A percentile compares a stretch with the other conserved stretches of the same genome.
phyloP scores from a whole-genome alignment of 2,329 filamentous ascomycete species.

The Geosmithia putterillii region DNA sequence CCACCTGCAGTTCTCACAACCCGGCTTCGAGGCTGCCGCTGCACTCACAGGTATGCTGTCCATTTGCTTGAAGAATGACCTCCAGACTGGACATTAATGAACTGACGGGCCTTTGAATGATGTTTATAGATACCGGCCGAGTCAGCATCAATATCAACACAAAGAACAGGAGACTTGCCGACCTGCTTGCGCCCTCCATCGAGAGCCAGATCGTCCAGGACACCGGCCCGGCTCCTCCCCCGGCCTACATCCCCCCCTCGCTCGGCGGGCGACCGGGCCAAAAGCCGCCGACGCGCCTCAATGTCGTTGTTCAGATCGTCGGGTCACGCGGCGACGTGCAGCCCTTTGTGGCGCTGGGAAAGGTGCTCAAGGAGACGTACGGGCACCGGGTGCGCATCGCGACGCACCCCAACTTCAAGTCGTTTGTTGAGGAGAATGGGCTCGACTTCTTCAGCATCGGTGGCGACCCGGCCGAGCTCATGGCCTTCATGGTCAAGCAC shows the following conservation, averaged over 20 bases:
- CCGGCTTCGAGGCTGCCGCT: constrained; percentile 51
- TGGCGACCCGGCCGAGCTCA: constrained; percentile 63
- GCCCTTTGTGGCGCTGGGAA: constrained; percentile 60
- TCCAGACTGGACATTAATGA: background rate
- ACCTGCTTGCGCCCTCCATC: constrained; percentile 54
- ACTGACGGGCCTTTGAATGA: background rate
- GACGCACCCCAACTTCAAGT: constrained; percentile 57
- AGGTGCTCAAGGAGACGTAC: constrained; percentile 49
- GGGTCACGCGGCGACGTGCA: constrained; percentile 66
- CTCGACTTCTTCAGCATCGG: constrained; percentile 68
- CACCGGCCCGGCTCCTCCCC: constrained; percentile 37
- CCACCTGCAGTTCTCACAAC: constrained; percentile 46
- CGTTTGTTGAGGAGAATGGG: constrained; percentile 56
- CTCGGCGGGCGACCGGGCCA: constrained; percentile 52
- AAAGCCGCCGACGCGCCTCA: constrained; percentile 44
- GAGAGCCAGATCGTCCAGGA: constrained; percentile 42
- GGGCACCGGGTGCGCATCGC: constrained; percentile 63
- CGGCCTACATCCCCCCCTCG: constrained; percentile 61
- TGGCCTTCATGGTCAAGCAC: constrained; percentile 89
- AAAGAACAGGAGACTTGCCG: constrained; percentile 51
- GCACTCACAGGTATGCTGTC: constrained; percentile 35
- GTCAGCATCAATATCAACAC: constrained; percentile 72
- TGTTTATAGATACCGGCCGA: constrained; percentile 54
- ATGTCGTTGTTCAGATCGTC: constrained; percentile 65
- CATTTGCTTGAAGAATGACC: background rate